These are phyloP conservation scores for Penstemon barbatus DNA, from an alignment of 257 asterid species.

Conservation along the genomic window DNA sequence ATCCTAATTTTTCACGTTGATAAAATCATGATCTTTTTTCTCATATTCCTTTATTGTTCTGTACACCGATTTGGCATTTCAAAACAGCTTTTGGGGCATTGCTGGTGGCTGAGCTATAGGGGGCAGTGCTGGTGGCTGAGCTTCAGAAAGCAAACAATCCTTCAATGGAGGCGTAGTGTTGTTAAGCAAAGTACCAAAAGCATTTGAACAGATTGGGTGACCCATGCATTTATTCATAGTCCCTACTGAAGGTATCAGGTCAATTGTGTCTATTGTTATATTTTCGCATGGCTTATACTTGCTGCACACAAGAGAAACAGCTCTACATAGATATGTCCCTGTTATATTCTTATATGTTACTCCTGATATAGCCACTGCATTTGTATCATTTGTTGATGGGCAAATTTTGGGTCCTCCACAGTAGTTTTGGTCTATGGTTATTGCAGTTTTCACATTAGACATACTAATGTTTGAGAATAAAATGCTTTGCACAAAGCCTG, in stretches of 20 bases:
- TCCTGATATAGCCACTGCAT: background rate
- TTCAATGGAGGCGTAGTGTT: background rate
- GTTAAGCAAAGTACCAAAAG: background rate
- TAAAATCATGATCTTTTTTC: no score
- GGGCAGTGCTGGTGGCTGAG: background rate
- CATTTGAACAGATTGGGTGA: constrained; percentile 10
- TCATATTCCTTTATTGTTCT: no score
- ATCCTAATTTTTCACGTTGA: no score
- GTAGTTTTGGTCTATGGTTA: constrained; percentile 16
- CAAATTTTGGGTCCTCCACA: background rate
- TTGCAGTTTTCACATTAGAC: background rate
- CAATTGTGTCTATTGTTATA: background rate
- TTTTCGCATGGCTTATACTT: constrained; percentile 4
- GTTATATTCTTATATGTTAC: background rate
- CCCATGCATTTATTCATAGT: background rate
- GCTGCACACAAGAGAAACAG: constrained; percentile 4
- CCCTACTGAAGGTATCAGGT: background rate
- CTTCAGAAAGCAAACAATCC: background rate
- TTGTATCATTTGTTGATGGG: background rate
- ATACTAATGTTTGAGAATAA: background rate
- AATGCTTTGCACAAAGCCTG: background rate
- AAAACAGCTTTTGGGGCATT: no score
- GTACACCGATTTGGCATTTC: no score
- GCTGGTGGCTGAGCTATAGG: no score
- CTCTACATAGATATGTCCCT: constrained; percentile 5